These are phyloP conservation scores for Acanthamoeba culbertsoni DNA, from an alignment of 208 protist species.

Conservation along the genomic window DNA sequence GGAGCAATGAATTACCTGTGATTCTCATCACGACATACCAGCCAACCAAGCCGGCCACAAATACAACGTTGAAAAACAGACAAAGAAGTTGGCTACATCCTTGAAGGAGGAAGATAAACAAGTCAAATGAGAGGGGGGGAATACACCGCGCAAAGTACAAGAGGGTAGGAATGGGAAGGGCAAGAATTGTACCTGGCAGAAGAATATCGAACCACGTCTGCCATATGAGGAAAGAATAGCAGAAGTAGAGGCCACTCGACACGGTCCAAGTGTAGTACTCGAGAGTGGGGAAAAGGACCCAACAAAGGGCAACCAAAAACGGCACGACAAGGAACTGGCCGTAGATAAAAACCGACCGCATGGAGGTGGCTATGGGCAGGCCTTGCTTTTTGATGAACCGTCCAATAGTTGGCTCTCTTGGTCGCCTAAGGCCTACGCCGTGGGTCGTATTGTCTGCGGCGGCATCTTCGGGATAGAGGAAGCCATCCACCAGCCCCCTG, in stretches of 20 bases:
- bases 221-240: slow-evolving; percentile 40
- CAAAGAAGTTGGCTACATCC: neutral
- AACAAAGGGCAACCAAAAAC: neutral
- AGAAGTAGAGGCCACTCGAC: neutral
- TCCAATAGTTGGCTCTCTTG: neutral
- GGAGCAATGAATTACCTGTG: neutral
- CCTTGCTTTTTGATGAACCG: slow-evolving; percentile 11
- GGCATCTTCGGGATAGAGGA: slow-evolving; percentile 20
- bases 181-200: neutral
- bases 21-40: slow-evolving; percentile 20
- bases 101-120: neutral
- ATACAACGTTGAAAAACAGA: neutral
- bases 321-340: slow-evolving; percentile 10
- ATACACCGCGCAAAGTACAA: neutral
- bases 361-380: neutral
- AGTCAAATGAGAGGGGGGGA: neutral
- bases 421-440: neutral
- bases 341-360: neutral
- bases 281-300: slow-evolving; percentile 5
- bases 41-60: neutral
- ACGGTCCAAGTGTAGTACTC: neutral
- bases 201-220: slow-evolving; percentile 27
- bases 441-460: neutral
- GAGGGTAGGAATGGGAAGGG: neutral
- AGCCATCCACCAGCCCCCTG: neutral